Conservation (phyloP, 257 asterid genomes). For the Nicotiana paniculata region DNA sequence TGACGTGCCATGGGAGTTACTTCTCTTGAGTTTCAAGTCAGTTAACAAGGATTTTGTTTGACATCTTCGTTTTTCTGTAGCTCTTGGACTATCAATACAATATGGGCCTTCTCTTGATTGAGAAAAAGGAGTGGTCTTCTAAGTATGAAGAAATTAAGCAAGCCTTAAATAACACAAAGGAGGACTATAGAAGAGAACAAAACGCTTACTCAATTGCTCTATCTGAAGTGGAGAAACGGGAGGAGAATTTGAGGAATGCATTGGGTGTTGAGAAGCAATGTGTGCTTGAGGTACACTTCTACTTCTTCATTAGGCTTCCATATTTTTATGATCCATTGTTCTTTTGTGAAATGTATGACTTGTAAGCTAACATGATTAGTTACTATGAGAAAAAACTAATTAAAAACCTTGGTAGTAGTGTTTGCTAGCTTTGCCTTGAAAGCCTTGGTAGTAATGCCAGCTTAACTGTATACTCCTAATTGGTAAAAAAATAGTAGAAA, state of each 20-base stretch:
- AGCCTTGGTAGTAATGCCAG: no score
- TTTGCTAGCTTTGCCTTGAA: no score
- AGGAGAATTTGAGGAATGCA: conserved; percentile 82
- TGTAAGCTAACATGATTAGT: not conserved
- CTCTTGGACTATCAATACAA: conserved; percentile 91
- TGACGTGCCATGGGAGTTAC: not conserved
- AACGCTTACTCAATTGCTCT: conserved; percentile 49
- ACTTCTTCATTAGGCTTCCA: conserved; percentile 1
- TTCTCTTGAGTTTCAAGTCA: not conserved
- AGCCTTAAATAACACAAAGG: conserved; percentile 56
- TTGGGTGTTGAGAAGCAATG: conserved; percentile 95
- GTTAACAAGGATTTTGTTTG: not conserved
- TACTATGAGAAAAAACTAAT: not conserved
- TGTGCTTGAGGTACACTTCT: conserved; percentile 63
- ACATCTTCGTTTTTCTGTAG: conserved; percentile 35
- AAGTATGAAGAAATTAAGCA: conserved; percentile 64
- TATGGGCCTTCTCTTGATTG: conserved; percentile 96
- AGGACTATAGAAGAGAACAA: conserved; percentile 61
- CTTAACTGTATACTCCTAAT: no score
- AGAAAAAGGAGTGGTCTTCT: conserved; percentile 83
- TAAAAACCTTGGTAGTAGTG: no score
- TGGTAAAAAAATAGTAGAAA: no score
- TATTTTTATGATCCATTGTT: conserved; percentile 13
- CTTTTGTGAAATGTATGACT: conserved; percentile 2
- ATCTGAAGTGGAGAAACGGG: conserved; percentile 86